Base-by-base conservation (phyloP, 2,329 filamentous ascomycete genomes). In the Fusarium decemcellulare region DNA sequence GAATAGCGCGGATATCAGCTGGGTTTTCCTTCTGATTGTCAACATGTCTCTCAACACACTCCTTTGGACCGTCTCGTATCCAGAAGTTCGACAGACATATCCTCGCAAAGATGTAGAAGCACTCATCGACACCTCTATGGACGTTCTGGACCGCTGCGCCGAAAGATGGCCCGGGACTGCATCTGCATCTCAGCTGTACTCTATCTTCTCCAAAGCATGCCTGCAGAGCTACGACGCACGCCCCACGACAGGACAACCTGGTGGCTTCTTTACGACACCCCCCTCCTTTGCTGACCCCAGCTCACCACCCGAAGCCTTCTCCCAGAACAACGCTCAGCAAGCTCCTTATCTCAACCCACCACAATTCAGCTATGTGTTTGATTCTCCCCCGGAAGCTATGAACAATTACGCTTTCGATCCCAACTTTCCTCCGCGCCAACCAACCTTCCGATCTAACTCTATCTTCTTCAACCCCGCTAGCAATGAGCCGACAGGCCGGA, bases 11-110 rank as follows among this genome's bases (percentile, higher is more conserved):
- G 95, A 98, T 76, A 86, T 98, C 64, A 98, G 95, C 1, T 98
- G 95, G 95, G 91, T 97, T 44, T 97, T 97, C 76, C 89, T 97
- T 1, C 87, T 97, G 62, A 91, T 92, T 18, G 87, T 98, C 42
- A 98, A 97, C 82, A 96, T 97, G 90, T 91, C 93, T 6, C 87
- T 98, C 61, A 98, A 97, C 76, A 95, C 93, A 6, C 88, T 98
- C 52, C 86, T 99, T 1, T 99, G 96, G 96, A 90, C 93, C 2
- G 87, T 97, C 8, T 97, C 95, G 1, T 98, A 97, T 76, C 87
- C 91, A 5, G 92, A 95, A 70, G 91, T 98, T 27, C 91, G 96
- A 47, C 87, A 88, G 57, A 84, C 88, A 16, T 92, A 97, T 76
- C 79, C 87, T 5, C 89, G 91, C 18, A 90, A 94, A 46, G 91